A percentile compares a stretch with the other conserved stretches of the same genome.
Evolutionary conservation across 2,329 filamentous ascomycete species (phyloP).

Genomic region (Aspergillus ruber): DNA sequence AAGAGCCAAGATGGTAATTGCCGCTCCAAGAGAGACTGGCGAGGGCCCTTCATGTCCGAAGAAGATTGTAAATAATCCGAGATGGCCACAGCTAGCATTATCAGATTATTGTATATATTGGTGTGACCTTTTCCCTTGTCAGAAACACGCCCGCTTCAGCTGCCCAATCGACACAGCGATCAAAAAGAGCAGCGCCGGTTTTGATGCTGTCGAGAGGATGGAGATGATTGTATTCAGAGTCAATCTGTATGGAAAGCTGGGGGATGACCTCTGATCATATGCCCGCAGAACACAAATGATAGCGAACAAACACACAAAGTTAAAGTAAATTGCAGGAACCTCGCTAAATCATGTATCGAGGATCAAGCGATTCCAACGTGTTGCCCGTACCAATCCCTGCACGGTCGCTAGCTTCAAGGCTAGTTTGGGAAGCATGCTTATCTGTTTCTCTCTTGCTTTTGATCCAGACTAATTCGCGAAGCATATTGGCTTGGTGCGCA

Average conservation of each 20-base stretch:
- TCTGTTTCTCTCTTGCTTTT: too few species aligned
- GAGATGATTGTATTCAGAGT: constrained; percentile 7
- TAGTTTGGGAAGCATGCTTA: too few species aligned
- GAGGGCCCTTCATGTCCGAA: constrained; percentile 3
- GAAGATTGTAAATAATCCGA: constrained; percentile 10
- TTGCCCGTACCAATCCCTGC: neutral
- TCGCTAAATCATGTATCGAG: constrained; percentile 4
- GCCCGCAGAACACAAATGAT: constrained; percentile 1
- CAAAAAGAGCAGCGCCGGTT: constrained; percentile 3
- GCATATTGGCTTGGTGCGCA: too few species aligned
- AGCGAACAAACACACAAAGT: constrained; percentile 1
- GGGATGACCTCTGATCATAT: constrained; percentile 1
- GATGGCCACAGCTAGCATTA: constrained; percentile 16
- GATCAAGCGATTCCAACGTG: neutral
- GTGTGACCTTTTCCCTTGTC: constrained; percentile 4
- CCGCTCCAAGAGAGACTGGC: constrained; percentile 9
- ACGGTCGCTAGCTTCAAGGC: too few species aligned
- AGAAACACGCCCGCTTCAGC: constrained; percentile 18
- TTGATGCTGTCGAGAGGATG: constrained; percentile 2
- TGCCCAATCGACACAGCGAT: constrained; percentile 11
- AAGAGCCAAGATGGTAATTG: constrained; percentile 10
- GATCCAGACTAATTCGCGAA: too few species aligned
- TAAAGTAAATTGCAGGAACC: constrained; percentile 1
- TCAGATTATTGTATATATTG: constrained; percentile 12
- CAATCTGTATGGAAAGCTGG: neutral